Evolutionary conservation across 352 stramenopile species (phyloP).

Genomic region (Nothophytophthora sp.): DNA sequence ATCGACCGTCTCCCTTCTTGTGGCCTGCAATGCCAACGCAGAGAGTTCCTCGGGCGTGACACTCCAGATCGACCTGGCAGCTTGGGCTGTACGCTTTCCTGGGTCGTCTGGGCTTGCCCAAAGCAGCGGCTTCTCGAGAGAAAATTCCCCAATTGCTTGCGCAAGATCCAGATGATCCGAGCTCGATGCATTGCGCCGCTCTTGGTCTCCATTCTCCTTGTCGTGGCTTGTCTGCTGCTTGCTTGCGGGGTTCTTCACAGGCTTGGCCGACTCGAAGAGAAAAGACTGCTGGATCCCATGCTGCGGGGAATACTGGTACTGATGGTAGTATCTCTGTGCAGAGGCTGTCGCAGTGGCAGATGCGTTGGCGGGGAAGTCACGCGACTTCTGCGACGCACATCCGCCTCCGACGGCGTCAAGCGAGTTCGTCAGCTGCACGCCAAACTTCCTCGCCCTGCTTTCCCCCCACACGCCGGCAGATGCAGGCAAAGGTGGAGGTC

Average conservation of each 20-base stretch:
- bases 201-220: neutral
- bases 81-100: neutral
- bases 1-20: constrained; percentile 2
- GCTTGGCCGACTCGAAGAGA: neutral
- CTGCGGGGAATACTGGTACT: constrained; percentile 13
- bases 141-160: no score
- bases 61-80: constrained; percentile 35
- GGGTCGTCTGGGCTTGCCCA: neutral
- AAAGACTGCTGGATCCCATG: constrained; percentile 1
- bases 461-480: constrained; percentile 1
- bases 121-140: neutral
- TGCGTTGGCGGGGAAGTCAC: neutral
- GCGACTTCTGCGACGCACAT: neutral
- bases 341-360: constrained; percentile 1
- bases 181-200: no score
- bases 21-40: constrained; percentile 15
- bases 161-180: no score
- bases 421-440: constrained; percentile 10
- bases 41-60: constrained; percentile 31
- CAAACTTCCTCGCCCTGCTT: constrained; percentile 8
- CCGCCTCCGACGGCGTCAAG: neutral
- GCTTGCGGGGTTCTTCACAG: neutral
- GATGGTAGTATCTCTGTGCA: constrained; percentile 18
- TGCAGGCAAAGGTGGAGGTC: neutral
- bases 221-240: neutral